Percentiles rank a stretch among this genome's conserved stretches.
phyloP scores from a whole-genome alignment of 257 asterid species.

The Lycium ferocissimum region DNA sequence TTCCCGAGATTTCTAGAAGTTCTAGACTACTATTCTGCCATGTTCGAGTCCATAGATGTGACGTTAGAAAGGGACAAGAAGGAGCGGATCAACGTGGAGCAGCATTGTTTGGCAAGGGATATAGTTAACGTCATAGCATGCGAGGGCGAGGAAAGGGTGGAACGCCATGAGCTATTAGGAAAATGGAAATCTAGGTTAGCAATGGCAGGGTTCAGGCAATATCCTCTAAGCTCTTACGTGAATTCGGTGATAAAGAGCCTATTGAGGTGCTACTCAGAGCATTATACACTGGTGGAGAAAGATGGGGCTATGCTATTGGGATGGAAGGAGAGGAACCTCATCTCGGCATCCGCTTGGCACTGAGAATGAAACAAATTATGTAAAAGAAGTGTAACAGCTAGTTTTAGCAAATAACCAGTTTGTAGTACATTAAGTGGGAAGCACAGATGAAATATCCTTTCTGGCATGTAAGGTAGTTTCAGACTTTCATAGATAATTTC shows the following conservation, averaged over 20 bases:
- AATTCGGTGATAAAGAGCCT: constrained; percentile 76
- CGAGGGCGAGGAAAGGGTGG: constrained; percentile 88
- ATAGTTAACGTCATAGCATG: constrained; percentile 93
- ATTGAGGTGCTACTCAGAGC: constrained; percentile 75
- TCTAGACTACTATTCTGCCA: constrained; percentile 76
- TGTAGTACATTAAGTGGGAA: neutral
- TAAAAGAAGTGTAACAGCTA: neutral
- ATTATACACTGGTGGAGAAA: constrained; percentile 73
- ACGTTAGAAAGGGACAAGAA: constrained; percentile 72
- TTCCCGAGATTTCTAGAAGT: constrained; percentile 72
- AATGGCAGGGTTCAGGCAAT: constrained; percentile 87
- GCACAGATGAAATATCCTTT: neutral
- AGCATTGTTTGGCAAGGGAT: constrained; percentile 88
- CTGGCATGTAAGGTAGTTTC: neutral
- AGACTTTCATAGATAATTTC: neutral
- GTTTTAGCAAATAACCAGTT: neutral
- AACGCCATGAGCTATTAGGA: constrained; percentile 87
- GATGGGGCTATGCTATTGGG: constrained; percentile 89
- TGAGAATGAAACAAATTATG: constrained; percentile 33
- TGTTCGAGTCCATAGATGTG: constrained; percentile 86
- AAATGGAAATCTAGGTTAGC: constrained; percentile 82
- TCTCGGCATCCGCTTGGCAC: constrained; percentile 94
- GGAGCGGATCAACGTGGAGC: constrained; percentile 90
- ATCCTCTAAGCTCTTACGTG: constrained; percentile 72
- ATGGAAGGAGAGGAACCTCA: constrained; percentile 83